Percentiles rank a stretch among this genome's conserved stretches.
phyloP scores from a whole-genome alignment of 2,329 filamentous ascomycete genomes.

The Didymella arachidicola region DNA sequence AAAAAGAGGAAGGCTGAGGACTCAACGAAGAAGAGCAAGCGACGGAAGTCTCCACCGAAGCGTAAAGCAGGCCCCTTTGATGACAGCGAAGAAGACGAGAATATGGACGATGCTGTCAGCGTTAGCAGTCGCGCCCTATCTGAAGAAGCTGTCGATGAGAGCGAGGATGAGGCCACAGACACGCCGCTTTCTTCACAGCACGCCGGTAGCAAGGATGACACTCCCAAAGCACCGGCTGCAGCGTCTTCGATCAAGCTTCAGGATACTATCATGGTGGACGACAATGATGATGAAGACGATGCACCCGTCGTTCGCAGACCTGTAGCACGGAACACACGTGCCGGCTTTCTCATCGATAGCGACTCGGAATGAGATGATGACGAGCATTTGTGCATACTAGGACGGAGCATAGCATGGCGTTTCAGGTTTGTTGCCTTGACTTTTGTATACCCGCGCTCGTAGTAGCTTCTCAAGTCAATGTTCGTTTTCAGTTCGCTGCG shows the following conservation, averaged over 20 bases:
- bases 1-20: constrained; percentile 49
- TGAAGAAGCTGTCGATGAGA: constrained; percentile 31
- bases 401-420: constrained; percentile 29
- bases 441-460: constrained; percentile 35
- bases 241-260: constrained; percentile 9
- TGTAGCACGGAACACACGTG: constrained; percentile 49
- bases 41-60: constrained; percentile 43
- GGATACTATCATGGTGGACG: constrained; percentile 40
- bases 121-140: constrained; percentile 42
- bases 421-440: constrained; percentile 20
- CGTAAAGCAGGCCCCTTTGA: constrained; percentile 41
- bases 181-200: constrained; percentile 53
- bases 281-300: constrained; percentile 53
- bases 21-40: constrained; percentile 35
- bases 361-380: constrained; percentile 50
- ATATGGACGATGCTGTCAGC: constrained; percentile 29
- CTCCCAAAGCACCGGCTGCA: constrained; percentile 14
- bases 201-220: constrained; percentile 29
- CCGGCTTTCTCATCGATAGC: constrained; percentile 56
- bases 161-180: constrained; percentile 48
- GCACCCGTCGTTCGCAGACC: constrained; percentile 45
- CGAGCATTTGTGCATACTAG: not conserved
- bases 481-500: not conserved
- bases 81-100: constrained; percentile 39
- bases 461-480: constrained; percentile 4